These are phyloP conservation scores for Peronospora belbahrii DNA, from an alignment of 352 stramenopile genomes.

Conservation along the genomic window DNA sequence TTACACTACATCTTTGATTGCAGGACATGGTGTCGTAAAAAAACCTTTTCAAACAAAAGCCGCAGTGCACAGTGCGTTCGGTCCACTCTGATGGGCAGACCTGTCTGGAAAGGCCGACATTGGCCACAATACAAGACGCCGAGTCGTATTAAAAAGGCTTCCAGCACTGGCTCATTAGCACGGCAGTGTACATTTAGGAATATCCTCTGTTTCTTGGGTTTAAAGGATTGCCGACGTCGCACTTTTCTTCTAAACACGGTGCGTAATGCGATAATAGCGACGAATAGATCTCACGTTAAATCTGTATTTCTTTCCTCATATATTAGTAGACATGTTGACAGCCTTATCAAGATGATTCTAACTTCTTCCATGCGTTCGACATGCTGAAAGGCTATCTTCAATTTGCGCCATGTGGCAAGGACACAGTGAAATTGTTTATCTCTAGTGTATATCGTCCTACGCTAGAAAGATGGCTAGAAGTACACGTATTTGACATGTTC, in stretches of 20 bases:
- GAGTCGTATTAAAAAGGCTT: too few relatives aligned
- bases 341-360: conserved; percentile 2
- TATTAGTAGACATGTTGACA: not conserved
- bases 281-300: not conserved
- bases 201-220: too few relatives aligned
- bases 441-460: not conserved
- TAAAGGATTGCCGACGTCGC: not conserved
- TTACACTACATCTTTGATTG: too few relatives aligned
- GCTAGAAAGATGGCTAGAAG: not conserved
- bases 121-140: too few relatives aligned
- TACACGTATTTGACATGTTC: not conserved
- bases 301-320: not conserved
- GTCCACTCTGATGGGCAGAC: too few relatives aligned
- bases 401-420: not conserved
- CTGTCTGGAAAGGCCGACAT: too few relatives aligned
- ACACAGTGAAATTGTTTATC: conserved; percentile 1
- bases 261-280: not conserved
- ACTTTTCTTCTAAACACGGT: not conserved
- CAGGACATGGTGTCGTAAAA: too few relatives aligned
- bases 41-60: too few relatives aligned
- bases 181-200: not conserved
- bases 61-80: too few relatives aligned
- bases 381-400: not conserved
- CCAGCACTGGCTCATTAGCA: not conserved
- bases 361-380: not conserved